Evolutionary conservation across 2,329 filamentous ascomycete species (phyloP), one percentile per base, ranked within the genome.

Genomic region (Simplicillium sp.): DNA sequence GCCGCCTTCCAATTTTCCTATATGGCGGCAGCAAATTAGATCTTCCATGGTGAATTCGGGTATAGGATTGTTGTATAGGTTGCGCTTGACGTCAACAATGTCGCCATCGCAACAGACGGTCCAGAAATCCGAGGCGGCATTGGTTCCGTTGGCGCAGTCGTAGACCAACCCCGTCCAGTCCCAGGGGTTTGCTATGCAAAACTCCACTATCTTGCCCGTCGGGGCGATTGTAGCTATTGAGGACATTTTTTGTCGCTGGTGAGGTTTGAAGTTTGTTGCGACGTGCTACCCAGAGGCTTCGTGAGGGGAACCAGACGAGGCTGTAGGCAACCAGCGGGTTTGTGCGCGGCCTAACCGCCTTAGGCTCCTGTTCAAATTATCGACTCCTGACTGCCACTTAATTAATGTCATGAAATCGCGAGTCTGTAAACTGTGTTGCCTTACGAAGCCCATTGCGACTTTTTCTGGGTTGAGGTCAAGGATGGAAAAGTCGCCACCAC

Each of bases 1-100:
- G 28, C 37, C 37, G n/a, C 37, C 37, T 29, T 38, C 25, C n/a
- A 38, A 25, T 14, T 14, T n/a, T 3, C 37, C 37, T 11, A 38
- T 38, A 29, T 38, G 37, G 28, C 37, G 37, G 37, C 37, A 38
- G 37, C 37, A 38, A 14, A 32, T 29, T 20, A 38, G 37, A 16
- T 38, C 37, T 13, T 38, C 37, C 25, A 38, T 29, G 9, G 25
- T 38, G 20, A 38, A 31, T 20, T 32, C 31, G 36, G 7, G n/a
- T n/a, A 25, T 25, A 9, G 17, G 37, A 29, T 11, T 13, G 4
- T 4, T 14, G 20, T 25, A 38, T 14, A 38, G 29, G 28, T 38
- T 38, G 14, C 3, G 3, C 12, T 38, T 38, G 37, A 38, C 37
- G 15, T 38, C 32, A 25, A 38, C 20, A 18, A 38, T 38, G 11